Evolutionary conservation across 2,329 filamentous ascomycete species (phyloP), one percentile per base, ranked within the genome.

Genomic region (Cladosporium cucumerinum): DNA sequence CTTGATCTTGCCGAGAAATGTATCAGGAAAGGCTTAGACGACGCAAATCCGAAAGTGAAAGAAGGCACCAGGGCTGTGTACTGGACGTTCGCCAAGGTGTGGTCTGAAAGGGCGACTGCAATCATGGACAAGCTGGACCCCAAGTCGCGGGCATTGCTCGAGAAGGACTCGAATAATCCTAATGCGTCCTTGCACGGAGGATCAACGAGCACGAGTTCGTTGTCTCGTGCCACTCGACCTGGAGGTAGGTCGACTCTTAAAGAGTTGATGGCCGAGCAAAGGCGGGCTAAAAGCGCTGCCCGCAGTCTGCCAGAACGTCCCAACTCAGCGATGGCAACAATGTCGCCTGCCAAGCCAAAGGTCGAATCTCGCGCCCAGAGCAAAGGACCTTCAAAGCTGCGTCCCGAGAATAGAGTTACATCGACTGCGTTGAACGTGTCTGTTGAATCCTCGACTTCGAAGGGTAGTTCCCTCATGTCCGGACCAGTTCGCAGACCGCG

Each of bases 11-110:
- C 96, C 16, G 92, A 96, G 69, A 96, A 96, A 77, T 92, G 90
- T 70, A 86, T 99, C 73, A 93, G 90, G 76, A 96, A 93, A 75
- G 91, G 94, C 0, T 83, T 99, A n/a, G 84, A 83, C 25, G 95
- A 99, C 80, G 84, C 94, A 14, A 97, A 98, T 73, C 93, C 93
- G 8, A 90, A 89, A 32, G 94, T 98, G 54, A 87, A 95, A 72
- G 93, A 97, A 77, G 89, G 87, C 68, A 94, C 91, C 83, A 87
- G 95, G 71, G 85, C 87, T 43, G 91, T 92, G 0, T 99, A 91
- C 77, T 99, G 95, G 95, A 82, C 82, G 0, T 97, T 93, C 75
- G 86, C 88, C 66, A 82, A 81, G 36, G 83, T 92, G 21, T 98
- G 93, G 91, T 89, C 90, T 2, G 84, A 88, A 23, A 87, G 85